Percentiles rank a stretch among this genome's conserved stretches.
These are phyloP conservation scores for Abortiporus biennis DNA, from an alignment of 1,284 basidiomycete species.

Conservation along the genomic window DNA sequence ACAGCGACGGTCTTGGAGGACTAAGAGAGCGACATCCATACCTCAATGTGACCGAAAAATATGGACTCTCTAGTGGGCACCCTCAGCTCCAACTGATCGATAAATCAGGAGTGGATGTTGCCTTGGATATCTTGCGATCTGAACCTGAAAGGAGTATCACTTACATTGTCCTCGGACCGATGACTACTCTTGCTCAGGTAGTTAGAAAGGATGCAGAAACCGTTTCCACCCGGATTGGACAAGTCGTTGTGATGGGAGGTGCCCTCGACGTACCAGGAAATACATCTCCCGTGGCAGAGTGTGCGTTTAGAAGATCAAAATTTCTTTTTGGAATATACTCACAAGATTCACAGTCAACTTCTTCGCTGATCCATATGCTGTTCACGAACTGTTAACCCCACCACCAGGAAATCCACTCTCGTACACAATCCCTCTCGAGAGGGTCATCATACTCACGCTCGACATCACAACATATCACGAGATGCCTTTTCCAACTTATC, in stretches of 20 bases:
- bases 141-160: constrained; percentile 64
- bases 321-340: background rate
- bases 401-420: constrained; percentile 18
- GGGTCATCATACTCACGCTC: constrained; percentile 70
- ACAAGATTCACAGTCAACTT: constrained; percentile 68
- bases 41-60: constrained; percentile 40
- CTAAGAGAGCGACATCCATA: constrained; percentile 74
- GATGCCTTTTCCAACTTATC: constrained; percentile 67
- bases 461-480: constrained; percentile 80
- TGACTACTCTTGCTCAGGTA: constrained; percentile 80
- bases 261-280: constrained; percentile 92
- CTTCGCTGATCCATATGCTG: constrained; percentile 89
- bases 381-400: constrained; percentile 54
- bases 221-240: constrained; percentile 57
- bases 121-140: constrained; percentile 58
- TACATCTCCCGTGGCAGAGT: constrained; percentile 77
- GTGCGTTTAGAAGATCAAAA: constrained; percentile 29
- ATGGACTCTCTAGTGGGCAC: constrained; percentile 24
- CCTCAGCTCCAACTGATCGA: constrained; percentile 46
- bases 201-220: constrained; percentile 52
- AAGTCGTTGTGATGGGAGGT: constrained; percentile 94
- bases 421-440: constrained; percentile 48
- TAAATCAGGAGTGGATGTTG: constrained; percentile 55
- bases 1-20: constrained; percentile 76
- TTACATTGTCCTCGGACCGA: constrained; percentile 83